Evolutionary conservation across 1,139 yeast species (phyloP).

Genomic region (Debaryomyces nepalensis): DNA sequence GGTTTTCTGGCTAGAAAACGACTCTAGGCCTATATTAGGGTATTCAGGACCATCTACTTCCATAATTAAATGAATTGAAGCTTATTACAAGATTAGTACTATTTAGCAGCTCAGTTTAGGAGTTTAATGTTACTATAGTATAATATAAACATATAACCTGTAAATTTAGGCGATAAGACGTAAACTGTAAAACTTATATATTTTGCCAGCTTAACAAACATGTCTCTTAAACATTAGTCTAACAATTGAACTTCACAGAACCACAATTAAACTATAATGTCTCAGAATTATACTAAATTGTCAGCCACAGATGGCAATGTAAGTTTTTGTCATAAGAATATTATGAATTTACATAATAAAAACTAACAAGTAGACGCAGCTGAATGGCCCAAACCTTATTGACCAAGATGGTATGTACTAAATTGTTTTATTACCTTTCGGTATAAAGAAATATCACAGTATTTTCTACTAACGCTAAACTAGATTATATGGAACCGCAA

Average conservation of each 20-base stretch:
- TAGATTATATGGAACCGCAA: constrained; percentile 2
- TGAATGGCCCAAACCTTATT: constrained; percentile 2
- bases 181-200: constrained; percentile 5
- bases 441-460: no score
- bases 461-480: neutral
- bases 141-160: constrained; percentile 3
- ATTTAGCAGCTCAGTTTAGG: neutral
- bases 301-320: constrained; percentile 3
- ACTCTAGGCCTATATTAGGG: constrained; percentile 17
- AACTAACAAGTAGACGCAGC: constrained; percentile 3
- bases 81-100: neutral
- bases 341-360: neutral
- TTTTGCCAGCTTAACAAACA: neutral
- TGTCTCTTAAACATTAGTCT: neutral
- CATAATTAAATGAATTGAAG: constrained; percentile 10
- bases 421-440: no score
- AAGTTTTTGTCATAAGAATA: constrained; percentile 1
- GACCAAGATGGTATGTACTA: constrained; percentile 8
- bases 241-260: neutral
- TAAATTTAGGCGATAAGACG: constrained; percentile 7
- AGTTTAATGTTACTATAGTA: neutral
- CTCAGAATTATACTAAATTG: constrained; percentile 7
- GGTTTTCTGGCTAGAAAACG: constrained; percentile 11
- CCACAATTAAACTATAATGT: neutral
- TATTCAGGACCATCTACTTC: constrained; percentile 16